Base-by-base conservation (phyloP, 73 alveolate genomes). In the Paramecium pentaurelia region DNA sequence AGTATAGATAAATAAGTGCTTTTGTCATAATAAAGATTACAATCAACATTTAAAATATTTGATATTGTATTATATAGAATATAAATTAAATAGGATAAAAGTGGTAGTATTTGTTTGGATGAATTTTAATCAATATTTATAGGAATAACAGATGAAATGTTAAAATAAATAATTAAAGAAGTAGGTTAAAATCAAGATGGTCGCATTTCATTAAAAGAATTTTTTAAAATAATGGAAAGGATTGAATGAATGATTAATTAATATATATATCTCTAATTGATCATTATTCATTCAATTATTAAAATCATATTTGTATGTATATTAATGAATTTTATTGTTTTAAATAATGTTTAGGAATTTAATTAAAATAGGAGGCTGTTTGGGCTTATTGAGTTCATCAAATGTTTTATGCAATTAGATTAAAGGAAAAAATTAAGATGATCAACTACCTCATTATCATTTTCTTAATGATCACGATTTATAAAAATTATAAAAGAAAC, bases 111-210 rank as follows among this genome's bases (percentile, higher is more conserved):
- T 34, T 34, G 93, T 36, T 92, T 91, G 10, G 86, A 77, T n/a
- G 98, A 95, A 71, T 54, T 95, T n/a, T 47, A 90, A 45, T 59
- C 90, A n/a, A 70, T 93, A 37, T 73, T 95, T 3, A 95, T 97
- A 32, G 92, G 71, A 14, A 68, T 92, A 25, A 37, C 92, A 16
- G 94, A 60, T 11, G 95, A 86, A 18, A 71, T 94, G 44, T 95
- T 96, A 96, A 75, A 92, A 60, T 95, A 95, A 58, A 92, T 95
- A 30, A 60, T 95, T 6, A 77, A 95, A 71, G 98, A 95, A 88
- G 95, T 92, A 6, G 97, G 95, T 84, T 18, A 71, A 45, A 88
- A 95, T 92, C 95, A 95, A 18, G 98, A 94, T 94, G 98, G 97
- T 16, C 71, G 70, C 28, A 93, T 95, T 16, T 85, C 93, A n/a